Evolutionary conservation across 116 monocot species (phyloP).

Genomic region (Posidonia oceanica): DNA sequence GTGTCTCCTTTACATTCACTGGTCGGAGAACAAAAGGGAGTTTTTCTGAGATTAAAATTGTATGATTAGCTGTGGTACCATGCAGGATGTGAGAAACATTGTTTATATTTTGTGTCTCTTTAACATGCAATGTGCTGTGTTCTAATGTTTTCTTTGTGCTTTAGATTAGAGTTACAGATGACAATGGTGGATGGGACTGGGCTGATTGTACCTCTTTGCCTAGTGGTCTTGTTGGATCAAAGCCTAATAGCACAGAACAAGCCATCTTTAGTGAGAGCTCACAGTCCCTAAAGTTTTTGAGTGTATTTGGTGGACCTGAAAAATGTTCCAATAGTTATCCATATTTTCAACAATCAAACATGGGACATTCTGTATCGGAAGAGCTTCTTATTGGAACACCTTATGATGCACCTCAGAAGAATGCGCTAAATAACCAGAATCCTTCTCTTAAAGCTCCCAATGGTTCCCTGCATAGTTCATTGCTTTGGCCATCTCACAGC

Average conservation of each 20-base stretch:
- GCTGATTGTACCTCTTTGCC: conserved; percentile 15
- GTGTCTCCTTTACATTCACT: background rate
- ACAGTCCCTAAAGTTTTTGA: conserved; percentile 14
- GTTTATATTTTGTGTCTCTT: background rate
- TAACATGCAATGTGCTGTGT: background rate
- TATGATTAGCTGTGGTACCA: background rate
- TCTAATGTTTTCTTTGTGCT: conserved; percentile 1
- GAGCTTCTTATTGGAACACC: conserved; percentile 9
- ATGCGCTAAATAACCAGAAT: conserved; percentile 6
- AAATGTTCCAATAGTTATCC: conserved; percentile 12
- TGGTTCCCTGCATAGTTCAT: conserved; percentile 1
- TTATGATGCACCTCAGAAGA: conserved; percentile 14
- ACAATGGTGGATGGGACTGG: conserved; percentile 56
- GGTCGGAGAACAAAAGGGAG: background rate
- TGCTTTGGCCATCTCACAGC: conserved; percentile 19
- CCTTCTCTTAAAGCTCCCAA: conserved; percentile 2
- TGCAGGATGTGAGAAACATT: no score
- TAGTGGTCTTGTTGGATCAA: conserved; percentile 19
- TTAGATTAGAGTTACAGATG: conserved; percentile 50
- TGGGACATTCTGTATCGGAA: conserved; percentile 7
- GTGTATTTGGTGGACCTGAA: conserved; percentile 19
- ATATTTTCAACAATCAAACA: conserved; percentile 8
- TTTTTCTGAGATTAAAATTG: background rate
- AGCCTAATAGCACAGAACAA: conserved; percentile 8
- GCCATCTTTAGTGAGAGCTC: conserved; percentile 13